phyloP scores from a whole-genome alignment of 257 asterid species.

The Nemophila menziesii region DNA sequence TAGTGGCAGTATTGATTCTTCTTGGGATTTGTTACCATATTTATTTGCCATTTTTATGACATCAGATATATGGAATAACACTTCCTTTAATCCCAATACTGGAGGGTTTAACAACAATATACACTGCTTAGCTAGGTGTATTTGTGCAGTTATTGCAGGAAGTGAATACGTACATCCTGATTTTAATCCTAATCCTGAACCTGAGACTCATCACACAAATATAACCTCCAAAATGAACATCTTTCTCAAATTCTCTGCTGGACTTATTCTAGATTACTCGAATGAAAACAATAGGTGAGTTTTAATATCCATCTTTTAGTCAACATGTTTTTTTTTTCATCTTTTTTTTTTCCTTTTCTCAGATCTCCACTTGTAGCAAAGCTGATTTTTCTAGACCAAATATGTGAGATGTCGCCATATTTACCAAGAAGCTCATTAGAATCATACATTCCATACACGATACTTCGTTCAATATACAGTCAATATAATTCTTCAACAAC shows the following conservation, averaged over 20 bases:
- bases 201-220: conserved; percentile 52
- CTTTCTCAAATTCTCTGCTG: conserved; percentile 79
- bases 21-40: conserved; percentile 92
- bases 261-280: conserved; percentile 77
- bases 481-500: conserved; percentile 64
- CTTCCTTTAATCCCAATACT: conserved; percentile 80
- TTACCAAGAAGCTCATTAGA: conserved; percentile 81
- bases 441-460: conserved; percentile 64
- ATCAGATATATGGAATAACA: conserved; percentile 69
- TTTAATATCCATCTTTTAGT: no score
- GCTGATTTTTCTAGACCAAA: conserved; percentile 85
- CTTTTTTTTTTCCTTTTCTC: conserved; percentile 1
- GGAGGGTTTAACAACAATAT: conserved; percentile 95
- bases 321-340: no score
- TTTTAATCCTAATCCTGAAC: conserved; percentile 59
- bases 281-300: conserved; percentile 61
- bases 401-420: conserved; percentile 76
- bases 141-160: conserved; percentile 78
- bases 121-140: conserved; percentile 95
- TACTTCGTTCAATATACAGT: conserved; percentile 77
- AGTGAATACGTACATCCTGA: conserved; percentile 67
- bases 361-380: conserved; percentile 77
- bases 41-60: conserved; percentile 84
- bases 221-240: conserved; percentile 83
- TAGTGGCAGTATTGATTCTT: conserved; percentile 86